Evolutionary conservation across 2,329 filamentous ascomycete species (phyloP), one percentile per base, ranked within the genome.

Genomic region (Waltergamsia citrina): DNA sequence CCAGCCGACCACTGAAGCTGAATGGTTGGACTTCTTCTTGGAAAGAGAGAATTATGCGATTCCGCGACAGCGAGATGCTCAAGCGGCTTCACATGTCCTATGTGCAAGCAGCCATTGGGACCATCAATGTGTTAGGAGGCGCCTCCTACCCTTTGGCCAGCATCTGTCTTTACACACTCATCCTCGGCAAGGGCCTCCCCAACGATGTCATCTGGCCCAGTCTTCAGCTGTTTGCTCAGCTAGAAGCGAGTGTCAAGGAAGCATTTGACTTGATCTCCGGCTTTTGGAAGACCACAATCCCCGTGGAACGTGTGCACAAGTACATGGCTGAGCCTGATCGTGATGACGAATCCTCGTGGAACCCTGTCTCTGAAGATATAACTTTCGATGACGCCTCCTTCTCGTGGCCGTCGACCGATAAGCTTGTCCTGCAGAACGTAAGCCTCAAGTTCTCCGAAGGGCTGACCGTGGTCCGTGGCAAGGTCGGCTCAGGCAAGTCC

Each of bases 241-340:
- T 94, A 9, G 82, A 90, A 45, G 65, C 61, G 2, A 84, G 78
- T 39, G 62, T 94, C 32, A 76, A 79, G 36, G 81, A 87, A 34
- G 59, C 93, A 1, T 88, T 88, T 3, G 66, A 74, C 20, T 61
- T 94, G 8, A 77, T 93, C 28, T 86, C 82, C 0, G 73, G 81
- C 0, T 59, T 90, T 5, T 69, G 93, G 43, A 93, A 94, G 46
- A 84, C 86, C 0, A 78, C 74, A n/a, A 80, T 94, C 14, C 82
- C 87, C 0, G 75, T 94, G 41, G 75, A 73, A 7, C 79, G 87
- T 43, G 85, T 94, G 15, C 83, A 94, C 47, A 70, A 74, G 16
- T 94, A 93, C 58, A 93, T 94, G 85, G 62, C 66, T 1, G 87
- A 94, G 53, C 85, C 85, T 0, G 77, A 94, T 47, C 85, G 86